Evolutionary conservation across 108 stramenopile species (phyloP).

Genomic region (Craspedostauros australis): DNA sequence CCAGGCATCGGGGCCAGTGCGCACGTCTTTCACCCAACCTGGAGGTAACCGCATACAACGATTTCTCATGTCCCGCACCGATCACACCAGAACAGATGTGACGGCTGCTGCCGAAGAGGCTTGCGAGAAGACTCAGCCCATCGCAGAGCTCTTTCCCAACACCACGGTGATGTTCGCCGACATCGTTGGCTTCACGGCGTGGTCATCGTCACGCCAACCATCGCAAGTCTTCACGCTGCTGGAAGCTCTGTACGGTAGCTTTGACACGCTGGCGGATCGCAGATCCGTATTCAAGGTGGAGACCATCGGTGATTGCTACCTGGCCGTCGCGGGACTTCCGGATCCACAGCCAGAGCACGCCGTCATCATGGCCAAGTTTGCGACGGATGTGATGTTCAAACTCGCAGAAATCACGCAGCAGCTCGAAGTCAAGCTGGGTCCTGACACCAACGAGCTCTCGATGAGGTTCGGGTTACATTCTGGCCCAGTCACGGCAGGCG

Average conservation of each 20-base stretch:
- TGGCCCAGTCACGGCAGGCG: constrained; percentile 18
- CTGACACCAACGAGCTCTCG: not conserved
- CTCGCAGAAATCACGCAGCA: not conserved
- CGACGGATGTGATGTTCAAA: not conserved
- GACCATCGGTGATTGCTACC: constrained; percentile 58
- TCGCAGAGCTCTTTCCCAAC: constrained; percentile 50
- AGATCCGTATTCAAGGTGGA: constrained; percentile 36
- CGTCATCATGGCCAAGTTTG: constrained; percentile 19
- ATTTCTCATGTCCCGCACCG: no score
- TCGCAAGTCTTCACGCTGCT: constrained; percentile 31
- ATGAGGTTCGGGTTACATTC: constrained; percentile 9
- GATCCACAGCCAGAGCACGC: constrained; percentile 18
- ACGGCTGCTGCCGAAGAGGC: no score
- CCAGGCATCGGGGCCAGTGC: no score
- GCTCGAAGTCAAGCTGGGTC: constrained; percentile 1
- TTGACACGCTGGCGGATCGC: constrained; percentile 23
- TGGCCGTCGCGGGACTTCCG: constrained; percentile 44
- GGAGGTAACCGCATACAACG: no score
- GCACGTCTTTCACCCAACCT: no score
- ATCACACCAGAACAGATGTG: no score
- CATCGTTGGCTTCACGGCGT: constrained; percentile 51
- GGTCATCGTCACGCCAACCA: constrained; percentile 33
- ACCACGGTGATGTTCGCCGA: constrained; percentile 37
- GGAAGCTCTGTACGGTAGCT: constrained; percentile 22
- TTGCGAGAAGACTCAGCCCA: no score